A percentile compares a stretch with the other conserved stretches of the same genome.
phyloP scores from a whole-genome alignment of 768 basidiomycete genomes.

The Hypsizygus marmoreus region DNA sequence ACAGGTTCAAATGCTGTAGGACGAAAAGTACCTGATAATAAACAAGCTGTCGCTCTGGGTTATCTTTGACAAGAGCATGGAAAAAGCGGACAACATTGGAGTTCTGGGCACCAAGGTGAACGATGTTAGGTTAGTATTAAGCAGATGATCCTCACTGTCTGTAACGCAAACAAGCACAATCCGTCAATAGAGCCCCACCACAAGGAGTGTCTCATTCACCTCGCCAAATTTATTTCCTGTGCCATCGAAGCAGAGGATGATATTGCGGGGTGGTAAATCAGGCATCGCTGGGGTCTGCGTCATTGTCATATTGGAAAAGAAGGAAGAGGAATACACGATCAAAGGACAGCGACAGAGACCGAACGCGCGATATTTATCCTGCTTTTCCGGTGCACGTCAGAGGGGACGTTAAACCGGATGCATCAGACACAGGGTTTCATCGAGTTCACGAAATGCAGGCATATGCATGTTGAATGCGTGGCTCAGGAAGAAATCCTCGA shows the following conservation, averaged over 20 bases:
- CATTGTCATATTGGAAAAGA: background rate
- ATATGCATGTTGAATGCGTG: no score
- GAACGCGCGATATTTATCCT: no score
- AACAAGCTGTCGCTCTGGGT: conserved; percentile 16
- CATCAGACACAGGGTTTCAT: no score
- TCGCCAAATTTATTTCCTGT: conserved; percentile 32
- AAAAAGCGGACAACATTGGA: conserved; percentile 23
- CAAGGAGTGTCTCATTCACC: conserved; percentile 9
- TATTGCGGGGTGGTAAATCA: conserved; percentile 12
- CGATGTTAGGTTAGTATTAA: background rate
- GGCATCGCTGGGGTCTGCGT: background rate
- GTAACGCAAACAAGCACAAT: background rate
- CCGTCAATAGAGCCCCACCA: background rate
- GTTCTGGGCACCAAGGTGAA: conserved; percentile 9
- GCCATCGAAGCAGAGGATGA: conserved; percentile 31
- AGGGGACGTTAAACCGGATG: no score
- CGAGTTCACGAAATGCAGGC: no score
- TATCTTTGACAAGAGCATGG: conserved; percentile 17
- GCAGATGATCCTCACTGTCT: conserved; percentile 1
- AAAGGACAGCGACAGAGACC: background rate
- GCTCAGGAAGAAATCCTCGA: no score
- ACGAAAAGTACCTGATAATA: conserved; percentile 19
- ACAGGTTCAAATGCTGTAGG: background rate
- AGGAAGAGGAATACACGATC: background rate
- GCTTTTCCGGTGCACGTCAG: no score